Conservation (phyloP, 2,329 filamentous ascomycete species). For the Ophiosphaerella herpotricha region DNA sequence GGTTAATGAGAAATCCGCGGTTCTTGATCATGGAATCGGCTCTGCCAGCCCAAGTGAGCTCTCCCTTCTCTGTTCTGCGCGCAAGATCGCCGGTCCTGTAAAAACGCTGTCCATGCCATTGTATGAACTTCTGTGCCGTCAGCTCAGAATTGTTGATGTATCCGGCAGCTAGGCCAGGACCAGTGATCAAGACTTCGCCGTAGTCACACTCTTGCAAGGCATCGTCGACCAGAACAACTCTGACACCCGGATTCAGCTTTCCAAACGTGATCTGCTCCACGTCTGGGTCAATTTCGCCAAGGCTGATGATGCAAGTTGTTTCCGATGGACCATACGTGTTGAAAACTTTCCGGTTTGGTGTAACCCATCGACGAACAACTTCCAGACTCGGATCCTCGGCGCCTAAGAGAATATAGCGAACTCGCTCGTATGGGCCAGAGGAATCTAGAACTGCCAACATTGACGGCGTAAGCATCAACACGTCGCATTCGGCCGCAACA, state of each 20-base stretch:
- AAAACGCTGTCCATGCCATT: constrained; percentile 6
- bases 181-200: constrained; percentile 43
- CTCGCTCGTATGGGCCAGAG: constrained; percentile 3
- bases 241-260: neutral
- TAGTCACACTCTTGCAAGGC: constrained; percentile 17
- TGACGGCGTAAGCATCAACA: constrained; percentile 10
- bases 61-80: constrained; percentile 18
- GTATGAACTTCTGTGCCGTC: constrained; percentile 10
- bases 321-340: constrained; percentile 15
- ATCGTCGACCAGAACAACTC: constrained; percentile 6
- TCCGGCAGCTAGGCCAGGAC: constrained; percentile 20
- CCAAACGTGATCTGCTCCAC: constrained; percentile 8
- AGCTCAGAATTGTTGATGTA: constrained; percentile 11
- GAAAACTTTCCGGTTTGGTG: constrained; percentile 3
- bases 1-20: constrained; percentile 44
- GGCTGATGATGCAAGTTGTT: constrained; percentile 8
- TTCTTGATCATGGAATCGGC: constrained; percentile 28
- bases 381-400: constrained; percentile 4
- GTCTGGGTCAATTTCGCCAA: constrained; percentile 5
- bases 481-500: constrained; percentile 5
- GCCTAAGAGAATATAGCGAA: constrained; percentile 6
- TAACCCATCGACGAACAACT: constrained; percentile 5
- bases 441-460: constrained; percentile 9
- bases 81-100: constrained; percentile 28
- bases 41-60: constrained; percentile 19